These are phyloP conservation scores for Mycena metata DNA, from an alignment of 768 basidiomycete genomes.

Conservation along the genomic window DNA sequence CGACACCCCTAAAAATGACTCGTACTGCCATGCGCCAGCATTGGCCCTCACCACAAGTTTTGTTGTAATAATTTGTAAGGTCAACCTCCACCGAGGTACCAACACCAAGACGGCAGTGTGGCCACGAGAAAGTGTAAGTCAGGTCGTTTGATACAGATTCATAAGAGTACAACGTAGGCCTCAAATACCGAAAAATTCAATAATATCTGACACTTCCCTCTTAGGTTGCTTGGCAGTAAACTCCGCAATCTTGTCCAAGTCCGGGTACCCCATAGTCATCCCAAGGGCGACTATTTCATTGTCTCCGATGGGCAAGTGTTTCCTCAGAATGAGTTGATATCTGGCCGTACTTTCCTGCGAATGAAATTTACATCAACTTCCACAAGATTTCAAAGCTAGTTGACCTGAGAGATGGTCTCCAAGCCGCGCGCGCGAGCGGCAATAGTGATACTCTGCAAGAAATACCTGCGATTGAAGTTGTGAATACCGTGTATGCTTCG, in stretches of 20 bases:
- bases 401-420: constrained; percentile 34
- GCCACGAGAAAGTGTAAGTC: not conserved
- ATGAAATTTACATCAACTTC: not conserved
- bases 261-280: constrained; percentile 38
- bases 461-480: constrained; percentile 26
- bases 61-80: too few species aligned
- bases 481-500: not conserved
- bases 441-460: constrained; percentile 37
- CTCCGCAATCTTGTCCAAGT: constrained; percentile 33
- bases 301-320: constrained; percentile 33
- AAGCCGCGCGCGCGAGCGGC: constrained; percentile 38
- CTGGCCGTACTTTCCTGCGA: constrained; percentile 26
- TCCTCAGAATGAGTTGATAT: constrained; percentile 35
- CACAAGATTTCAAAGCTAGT: not conserved
- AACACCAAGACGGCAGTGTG: too few species aligned
- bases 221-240: constrained; percentile 32
- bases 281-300: constrained; percentile 30
- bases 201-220: constrained; percentile 37
- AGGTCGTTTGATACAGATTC: too few species aligned
- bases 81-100: too few species aligned
- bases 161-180: too few species aligned
- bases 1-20: too few species aligned
- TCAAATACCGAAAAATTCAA: constrained; percentile 29
- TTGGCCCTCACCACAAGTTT: too few species aligned
- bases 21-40: too few species aligned